Evolutionary conservation across 805 yeast genomes (phyloP).

Genomic region (Suhomyces canberraensis): DNA sequence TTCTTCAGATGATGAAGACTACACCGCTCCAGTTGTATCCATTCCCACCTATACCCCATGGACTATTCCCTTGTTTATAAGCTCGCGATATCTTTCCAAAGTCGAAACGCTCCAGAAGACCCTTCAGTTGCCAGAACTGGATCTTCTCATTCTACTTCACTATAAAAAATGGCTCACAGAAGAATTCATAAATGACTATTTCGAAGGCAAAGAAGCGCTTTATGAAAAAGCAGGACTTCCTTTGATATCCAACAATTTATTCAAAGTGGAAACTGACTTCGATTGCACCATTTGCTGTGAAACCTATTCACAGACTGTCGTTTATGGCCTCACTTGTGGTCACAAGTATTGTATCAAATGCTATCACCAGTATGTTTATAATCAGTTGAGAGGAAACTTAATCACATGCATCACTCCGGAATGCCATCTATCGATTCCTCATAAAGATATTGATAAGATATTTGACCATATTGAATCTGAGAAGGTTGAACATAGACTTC

Average conservation of each 20-base stretch:
- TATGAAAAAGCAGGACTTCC: constrained; percentile 27
- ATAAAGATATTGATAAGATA: constrained; percentile 32
- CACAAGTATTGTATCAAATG: constrained; percentile 73
- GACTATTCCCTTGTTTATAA: constrained; percentile 24
- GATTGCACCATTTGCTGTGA: constrained; percentile 62
- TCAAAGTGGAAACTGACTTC: background rate
- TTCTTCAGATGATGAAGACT: no score
- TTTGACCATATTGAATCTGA: constrained; percentile 4
- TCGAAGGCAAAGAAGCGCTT: constrained; percentile 26
- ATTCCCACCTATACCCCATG: no score
- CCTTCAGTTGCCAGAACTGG: constrained; percentile 26
- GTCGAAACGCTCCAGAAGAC: constrained; percentile 18
- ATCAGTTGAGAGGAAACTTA: constrained; percentile 41
- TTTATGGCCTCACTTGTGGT: constrained; percentile 59
- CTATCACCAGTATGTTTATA: constrained; percentile 56
- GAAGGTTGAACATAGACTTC: constrained; percentile 27
- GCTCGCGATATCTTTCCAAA: constrained; percentile 20
- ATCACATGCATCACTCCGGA: constrained; percentile 67
- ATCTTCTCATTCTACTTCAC: constrained; percentile 34
- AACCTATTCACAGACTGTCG: constrained; percentile 28
- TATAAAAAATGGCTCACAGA: constrained; percentile 39
- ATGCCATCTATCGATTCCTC: constrained; percentile 45
- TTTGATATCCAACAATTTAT: background rate
- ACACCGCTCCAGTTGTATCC: no score
- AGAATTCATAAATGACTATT: constrained; percentile 35